A percentile compares a stretch with the other conserved stretches of the same genome.
These are phyloP conservation scores for Hericium alpestre DNA, from an alignment of 768 basidiomycete genomes.

Conservation along the genomic window DNA sequence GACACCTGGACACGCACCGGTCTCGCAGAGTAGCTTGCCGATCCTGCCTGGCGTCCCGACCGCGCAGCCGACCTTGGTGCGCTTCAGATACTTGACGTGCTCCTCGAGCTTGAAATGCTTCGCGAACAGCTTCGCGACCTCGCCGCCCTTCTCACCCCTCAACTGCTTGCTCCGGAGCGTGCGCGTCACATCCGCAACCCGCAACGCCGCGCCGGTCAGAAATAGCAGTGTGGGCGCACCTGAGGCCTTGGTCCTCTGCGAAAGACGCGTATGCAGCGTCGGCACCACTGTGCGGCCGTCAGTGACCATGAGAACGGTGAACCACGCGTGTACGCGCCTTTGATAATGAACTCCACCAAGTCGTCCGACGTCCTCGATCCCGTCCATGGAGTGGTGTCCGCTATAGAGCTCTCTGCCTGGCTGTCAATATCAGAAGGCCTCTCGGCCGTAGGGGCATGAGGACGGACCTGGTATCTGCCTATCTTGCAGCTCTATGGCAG, in stretches of 20 bases:
- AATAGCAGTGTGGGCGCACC: constrained; percentile 87
- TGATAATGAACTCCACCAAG: constrained; percentile 64
- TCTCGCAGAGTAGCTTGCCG: constrained; percentile 72
- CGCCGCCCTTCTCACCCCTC: constrained; percentile 75
- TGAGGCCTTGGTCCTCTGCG: constrained; percentile 62
- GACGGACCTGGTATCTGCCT: constrained; percentile 64
- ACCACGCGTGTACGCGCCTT: constrained; percentile 37
- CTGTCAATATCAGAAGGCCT: constrained; percentile 35
- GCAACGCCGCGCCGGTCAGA: constrained; percentile 78
- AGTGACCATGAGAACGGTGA: not conserved
- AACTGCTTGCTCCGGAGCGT: constrained; percentile 58
- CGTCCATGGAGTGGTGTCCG: constrained; percentile 68
- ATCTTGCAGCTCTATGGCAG: constrained; percentile 72
- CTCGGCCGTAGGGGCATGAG: constrained; percentile 4
- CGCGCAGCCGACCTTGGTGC: constrained; percentile 80
- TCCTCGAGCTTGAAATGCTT: constrained; percentile 88
- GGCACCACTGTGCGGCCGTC: constrained; percentile 42
- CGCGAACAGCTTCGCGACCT: constrained; percentile 91
- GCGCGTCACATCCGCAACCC: constrained; percentile 82
- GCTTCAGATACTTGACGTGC: constrained; percentile 72
- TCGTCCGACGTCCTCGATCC: constrained; percentile 61
- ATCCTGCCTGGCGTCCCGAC: constrained; percentile 89
- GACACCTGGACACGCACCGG: constrained; percentile 31
- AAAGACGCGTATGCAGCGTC: constrained; percentile 54
- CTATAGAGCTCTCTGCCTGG: constrained; percentile 59